Base-by-base conservation (phyloP, 257 asterid genomes). In the Vinca minor region DNA sequence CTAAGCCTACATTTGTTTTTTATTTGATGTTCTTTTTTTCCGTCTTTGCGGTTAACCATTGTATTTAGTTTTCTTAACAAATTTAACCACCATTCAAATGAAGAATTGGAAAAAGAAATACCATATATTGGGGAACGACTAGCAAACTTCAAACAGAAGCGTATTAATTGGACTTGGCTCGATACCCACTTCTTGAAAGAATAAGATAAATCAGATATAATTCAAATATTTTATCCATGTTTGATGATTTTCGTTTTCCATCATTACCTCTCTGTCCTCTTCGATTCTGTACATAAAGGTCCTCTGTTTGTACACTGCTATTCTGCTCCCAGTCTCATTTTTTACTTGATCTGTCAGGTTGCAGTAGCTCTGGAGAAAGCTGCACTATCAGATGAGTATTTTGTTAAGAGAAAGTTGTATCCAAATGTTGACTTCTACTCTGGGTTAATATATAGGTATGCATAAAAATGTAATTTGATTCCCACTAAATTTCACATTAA, bases 381-480 rank as follows among this genome's bases (percentile, higher is more conserved):
- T 53, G 99, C 99, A 44, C 77, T 93, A 17, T 83, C 94, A 61
- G 99, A 93, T 62, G 94, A 89, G 67, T 93, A 87, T 76, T 93
- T 93, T 68, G 94, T 89, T 36, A 93, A 93, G 87, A 79, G 99
- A 79, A 93, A 93, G 82, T 74, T 93, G 77, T 89, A 93, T 74
- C 99, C 99, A 31, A 93, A 93, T 59, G 97, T 93, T 34, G 99
- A 93, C 78, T 93, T 93, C 81, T 93, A 93, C 75, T 93, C 99
- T 39, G 99, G 99, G 35, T 81, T 93, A 69, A 93, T 93, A 58
- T 93, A 93, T 69, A 81, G 97, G 98, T 92, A 76, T 41, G 56
- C 20, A 15, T 23, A 58, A 52, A 62, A 1, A 18, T 47, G 18
- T 23, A 20, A 39, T 35, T 69, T 11, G 36, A n/a, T 25, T 21